Evolutionary conservation across 176 grass and related monocot species (phyloP), one percentile per base, ranked within the genome.

Genomic region (Alloteropsis semialata): DNA sequence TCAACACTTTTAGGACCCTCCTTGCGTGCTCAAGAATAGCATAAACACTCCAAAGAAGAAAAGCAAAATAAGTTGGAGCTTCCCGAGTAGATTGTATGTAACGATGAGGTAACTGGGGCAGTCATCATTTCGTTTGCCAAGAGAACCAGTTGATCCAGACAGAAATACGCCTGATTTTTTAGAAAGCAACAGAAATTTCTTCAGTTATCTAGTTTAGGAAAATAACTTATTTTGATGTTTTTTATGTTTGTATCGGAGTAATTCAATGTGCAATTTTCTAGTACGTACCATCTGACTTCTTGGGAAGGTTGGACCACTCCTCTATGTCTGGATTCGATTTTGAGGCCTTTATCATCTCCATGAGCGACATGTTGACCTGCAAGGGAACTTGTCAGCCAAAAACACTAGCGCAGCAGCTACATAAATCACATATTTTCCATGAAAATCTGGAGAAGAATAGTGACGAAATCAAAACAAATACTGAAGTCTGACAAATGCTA

Each of bases 261-360:
- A 67, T 76, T 81, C 22, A 42, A 13, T 1, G 46, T 58, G 68
- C 22, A 24, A 32, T 37, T 28, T 32, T 21, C 3, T 22, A 27
- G 51, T 8, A 33, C 77, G 51, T 89, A 91, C 93, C 86, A 8
- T 82, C 36, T 1, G 77, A 43, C 6, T 60, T 67, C 63, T 84
- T 75, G 19, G 79, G 81, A 77, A 82, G 16, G 70, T 78, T 78
- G 33, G 93, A 90, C 93, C 93, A 96, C 65, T 92, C 84, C 21
- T 79, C 91, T 66, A 84, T 83, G 39, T 84, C 71, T 80, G 80
- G 18, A 7, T 80, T 92, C 56, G 83, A 92, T 82, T 89, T 85
- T 29, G 90, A 84, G 38, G 93, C 93, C 77, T 63, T 92, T 85
- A 96, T 92, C 50, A 96, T 48, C 59, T 91, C 90, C 82, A 86